These are phyloP conservation scores for Parietaria judaica DNA, from an alignment of 306 rosid genomes.

Conservation along the genomic window DNA sequence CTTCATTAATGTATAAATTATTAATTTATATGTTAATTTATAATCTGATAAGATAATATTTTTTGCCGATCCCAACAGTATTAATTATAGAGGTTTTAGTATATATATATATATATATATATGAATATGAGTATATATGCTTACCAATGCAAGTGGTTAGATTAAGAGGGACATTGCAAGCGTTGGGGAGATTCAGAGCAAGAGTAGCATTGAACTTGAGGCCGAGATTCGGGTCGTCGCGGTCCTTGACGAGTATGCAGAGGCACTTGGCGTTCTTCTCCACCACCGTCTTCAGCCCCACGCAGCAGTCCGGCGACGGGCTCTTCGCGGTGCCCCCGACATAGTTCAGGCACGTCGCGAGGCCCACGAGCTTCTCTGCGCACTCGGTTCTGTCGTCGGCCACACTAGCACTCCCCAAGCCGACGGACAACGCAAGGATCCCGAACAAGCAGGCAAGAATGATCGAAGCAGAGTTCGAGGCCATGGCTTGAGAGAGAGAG, in stretches of 20 bases:
- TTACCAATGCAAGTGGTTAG: conserved; percentile 5
- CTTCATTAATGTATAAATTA: no score
- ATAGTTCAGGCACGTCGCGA: conserved; percentile 3
- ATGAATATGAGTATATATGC: not conserved
- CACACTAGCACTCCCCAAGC: not conserved
- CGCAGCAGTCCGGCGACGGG: conserved; percentile 2
- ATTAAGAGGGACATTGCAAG: conserved; percentile 3
- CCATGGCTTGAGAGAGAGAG: not conserved
- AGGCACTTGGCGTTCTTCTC: conserved; percentile 5
- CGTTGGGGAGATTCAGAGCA: not conserved
- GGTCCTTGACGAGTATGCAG: conserved; percentile 1
- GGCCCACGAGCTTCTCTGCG: not conserved
- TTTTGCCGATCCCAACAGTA: no score
- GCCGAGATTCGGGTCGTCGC: not conserved
- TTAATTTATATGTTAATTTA: no score
- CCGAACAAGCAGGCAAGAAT: conserved; percentile 15
- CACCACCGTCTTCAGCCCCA: not conserved
- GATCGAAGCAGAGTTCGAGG: not conserved
- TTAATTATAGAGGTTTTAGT: not conserved
- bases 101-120: not conserved
- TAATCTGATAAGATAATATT: no score
- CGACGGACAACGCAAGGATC: conserved; percentile 12
- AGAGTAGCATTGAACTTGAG: conserved; percentile 7
- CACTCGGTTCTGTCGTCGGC: conserved; percentile 8
- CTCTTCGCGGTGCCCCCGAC: conserved; percentile 1